phyloP scores from a whole-genome alignment of 2,329 filamentous ascomycete genomes.

The Fusarium pininemorale region DNA sequence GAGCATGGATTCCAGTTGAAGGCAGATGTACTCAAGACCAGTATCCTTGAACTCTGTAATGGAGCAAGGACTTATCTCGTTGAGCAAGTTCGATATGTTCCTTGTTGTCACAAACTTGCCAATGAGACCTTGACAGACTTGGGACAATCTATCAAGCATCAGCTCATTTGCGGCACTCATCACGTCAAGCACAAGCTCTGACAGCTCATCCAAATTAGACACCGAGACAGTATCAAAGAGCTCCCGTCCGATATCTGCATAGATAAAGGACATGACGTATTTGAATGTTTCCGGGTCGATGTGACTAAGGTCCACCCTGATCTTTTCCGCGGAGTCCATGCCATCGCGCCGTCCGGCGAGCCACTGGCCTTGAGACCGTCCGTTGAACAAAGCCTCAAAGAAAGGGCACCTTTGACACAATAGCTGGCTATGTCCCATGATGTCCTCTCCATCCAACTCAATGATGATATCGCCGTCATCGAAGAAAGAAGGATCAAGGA shows the following conservation, averaged over 20 bases:
- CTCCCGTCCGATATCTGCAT: conserved; percentile 81
- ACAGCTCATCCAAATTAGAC: conserved; percentile 80
- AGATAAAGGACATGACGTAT: conserved; percentile 82
- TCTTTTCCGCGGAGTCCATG: conserved; percentile 48
- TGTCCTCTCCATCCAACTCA: conserved; percentile 77
- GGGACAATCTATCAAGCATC: conserved; percentile 90
- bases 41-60: conserved; percentile 88
- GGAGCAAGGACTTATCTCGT: conserved; percentile 84
- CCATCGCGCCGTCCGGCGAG: conserved; percentile 72
- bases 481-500: conserved; percentile 76
- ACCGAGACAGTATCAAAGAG: conserved; percentile 82
- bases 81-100: conserved; percentile 86
- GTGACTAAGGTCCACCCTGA: conserved; percentile 85
- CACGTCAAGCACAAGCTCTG: conserved; percentile 90
- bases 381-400: conserved; percentile 89
- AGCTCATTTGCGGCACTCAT: conserved; percentile 91
- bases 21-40: conserved; percentile 87
- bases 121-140: conserved; percentile 86
- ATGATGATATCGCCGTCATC: conserved; percentile 82
- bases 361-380: conserved; percentile 88
- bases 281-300: conserved; percentile 77
- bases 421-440: conserved; percentile 79
- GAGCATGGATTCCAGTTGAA: conserved; percentile 91
- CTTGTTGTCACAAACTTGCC: conserved; percentile 85
- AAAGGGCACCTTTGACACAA: conserved; percentile 89